Percentiles rank a stretch among this genome's conserved stretches.
Evolutionary conservation across 495 filamentous ascomycete genomes (phyloP).

Genomic region (Eremomyces bilateralis): DNA sequence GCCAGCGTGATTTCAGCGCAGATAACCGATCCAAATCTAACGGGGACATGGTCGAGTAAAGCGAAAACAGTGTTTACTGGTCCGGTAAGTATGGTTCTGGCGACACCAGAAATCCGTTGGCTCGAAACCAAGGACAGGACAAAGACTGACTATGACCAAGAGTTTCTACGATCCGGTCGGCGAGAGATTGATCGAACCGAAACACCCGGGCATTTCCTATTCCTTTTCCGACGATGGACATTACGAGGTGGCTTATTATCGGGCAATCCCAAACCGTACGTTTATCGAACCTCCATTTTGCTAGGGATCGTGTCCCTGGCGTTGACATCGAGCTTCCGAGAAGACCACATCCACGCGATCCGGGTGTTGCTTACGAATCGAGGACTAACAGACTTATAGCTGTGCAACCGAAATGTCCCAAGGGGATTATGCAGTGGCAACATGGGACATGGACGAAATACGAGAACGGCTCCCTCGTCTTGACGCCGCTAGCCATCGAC

Average conservation of each 20-base stretch:
- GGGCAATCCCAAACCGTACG: constrained; percentile 53
- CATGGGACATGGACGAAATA: constrained; percentile 40
- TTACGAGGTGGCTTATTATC: constrained; percentile 56
- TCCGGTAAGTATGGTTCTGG: constrained; percentile 36
- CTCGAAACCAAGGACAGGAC: too few relatives aligned
- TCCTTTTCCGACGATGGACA: constrained; percentile 53
- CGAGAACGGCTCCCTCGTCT: constrained; percentile 33
- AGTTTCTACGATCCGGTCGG: constrained; percentile 53
- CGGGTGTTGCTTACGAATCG: constrained; percentile 1
- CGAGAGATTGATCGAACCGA: constrained; percentile 46
- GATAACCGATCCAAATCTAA: constrained; percentile 32
- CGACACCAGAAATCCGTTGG: constrained; percentile 1
- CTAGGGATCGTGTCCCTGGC: too few relatives aligned
- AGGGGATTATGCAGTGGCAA: constrained; percentile 57
- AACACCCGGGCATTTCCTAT: constrained; percentile 56
- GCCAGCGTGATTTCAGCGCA: too few relatives aligned
- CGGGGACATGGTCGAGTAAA: constrained; percentile 63
- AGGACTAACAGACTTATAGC: constrained; percentile 21
- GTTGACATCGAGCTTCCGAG: too few relatives aligned
- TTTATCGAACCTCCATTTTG: constrained; percentile 8
- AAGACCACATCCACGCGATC: not conserved
- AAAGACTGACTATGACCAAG: constrained; percentile 22
- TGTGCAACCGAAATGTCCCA: constrained; percentile 37
- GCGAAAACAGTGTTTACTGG: constrained; percentile 51
- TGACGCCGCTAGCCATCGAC: constrained; percentile 44